Conservation (phyloP, 139 green algal genomes). For the Coelastrella sp. region DNA sequence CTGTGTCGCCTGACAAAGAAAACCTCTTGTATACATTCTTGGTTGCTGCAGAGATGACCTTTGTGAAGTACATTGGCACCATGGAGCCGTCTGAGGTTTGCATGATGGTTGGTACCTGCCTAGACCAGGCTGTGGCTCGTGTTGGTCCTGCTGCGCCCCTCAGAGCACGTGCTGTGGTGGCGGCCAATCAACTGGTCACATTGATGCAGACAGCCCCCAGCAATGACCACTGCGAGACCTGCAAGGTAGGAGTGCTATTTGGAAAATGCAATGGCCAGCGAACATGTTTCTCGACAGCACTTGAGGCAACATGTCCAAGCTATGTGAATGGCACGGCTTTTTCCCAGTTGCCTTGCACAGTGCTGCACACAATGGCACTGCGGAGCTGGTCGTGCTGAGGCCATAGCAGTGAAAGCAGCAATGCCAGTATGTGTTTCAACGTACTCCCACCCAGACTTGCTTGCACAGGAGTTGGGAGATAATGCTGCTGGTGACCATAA, state of each 20-base stretch:
- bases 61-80: constrained; percentile 28
- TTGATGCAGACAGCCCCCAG: constrained; percentile 6
- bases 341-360: too few species aligned
- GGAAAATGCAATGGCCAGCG: not conserved
- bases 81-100: constrained; percentile 38
- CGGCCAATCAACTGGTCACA: constrained; percentile 3
- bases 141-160: not conserved
- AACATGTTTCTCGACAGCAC: too few species aligned
- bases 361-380: too few species aligned
- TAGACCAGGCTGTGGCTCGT: constrained; percentile 20
- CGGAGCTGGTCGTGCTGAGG: too few species aligned
- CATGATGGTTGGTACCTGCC: constrained; percentile 45
- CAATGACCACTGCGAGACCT: constrained; percentile 48
- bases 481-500: too few species aligned
- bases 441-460: too few species aligned
- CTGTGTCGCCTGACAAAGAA: not conserved
- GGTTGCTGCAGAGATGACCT: constrained; percentile 32
- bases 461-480: too few species aligned
- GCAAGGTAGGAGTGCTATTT: constrained; percentile 29
- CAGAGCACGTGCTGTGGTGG: not conserved
- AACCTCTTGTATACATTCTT: not conserved
- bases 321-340: too few species aligned
- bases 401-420: too few species aligned
- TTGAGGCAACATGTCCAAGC: too few species aligned
- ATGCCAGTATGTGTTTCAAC: too few species aligned